These are phyloP conservation scores for Scenedesmus sp. DNA, from an alignment of 163 green algal species.

Conservation along the genomic window DNA sequence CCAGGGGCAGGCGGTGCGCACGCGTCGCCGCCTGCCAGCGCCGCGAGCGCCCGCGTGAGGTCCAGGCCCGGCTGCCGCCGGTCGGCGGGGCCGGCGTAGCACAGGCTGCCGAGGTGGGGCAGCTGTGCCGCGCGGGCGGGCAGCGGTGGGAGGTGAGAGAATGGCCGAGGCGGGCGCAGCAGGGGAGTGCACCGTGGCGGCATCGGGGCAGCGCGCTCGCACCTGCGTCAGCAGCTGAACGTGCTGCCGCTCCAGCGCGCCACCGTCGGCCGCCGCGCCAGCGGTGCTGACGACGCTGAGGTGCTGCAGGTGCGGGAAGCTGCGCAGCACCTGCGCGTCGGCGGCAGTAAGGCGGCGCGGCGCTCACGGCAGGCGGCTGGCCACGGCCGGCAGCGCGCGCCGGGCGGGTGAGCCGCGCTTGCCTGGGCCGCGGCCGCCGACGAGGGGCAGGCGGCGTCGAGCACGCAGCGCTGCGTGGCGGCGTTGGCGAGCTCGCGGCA, in stretches of 20 bases:
- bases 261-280: background rate
- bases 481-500: conserved; percentile 4
- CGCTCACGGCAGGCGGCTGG: too few species aligned
- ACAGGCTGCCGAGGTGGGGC: conserved; percentile 8
- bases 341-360: too few species aligned
- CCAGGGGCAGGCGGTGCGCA: too few species aligned
- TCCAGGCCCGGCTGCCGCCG: background rate
- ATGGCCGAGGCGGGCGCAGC: too few species aligned
- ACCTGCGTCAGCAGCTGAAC: background rate
- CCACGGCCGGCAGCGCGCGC: too few species aligned
- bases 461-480: conserved; percentile 8
- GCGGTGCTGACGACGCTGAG: background rate
- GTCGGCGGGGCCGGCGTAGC: conserved; percentile 19
- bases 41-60: conserved; percentile 3
- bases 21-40: too few species aligned
- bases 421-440: background rate
- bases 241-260: background rate
- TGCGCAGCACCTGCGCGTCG: conserved; percentile 1
- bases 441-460: background rate
- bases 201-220: too few species aligned
- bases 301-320: background rate
- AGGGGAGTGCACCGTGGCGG: too few species aligned
- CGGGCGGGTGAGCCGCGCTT: too few species aligned
- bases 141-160: too few species aligned
- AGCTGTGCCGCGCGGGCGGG: too few species aligned